A percentile compares a stretch with the other conserved stretches of the same genome.
phyloP scores from a whole-genome alignment of 352 stramenopile species.

The Phytophthora multivora region DNA sequence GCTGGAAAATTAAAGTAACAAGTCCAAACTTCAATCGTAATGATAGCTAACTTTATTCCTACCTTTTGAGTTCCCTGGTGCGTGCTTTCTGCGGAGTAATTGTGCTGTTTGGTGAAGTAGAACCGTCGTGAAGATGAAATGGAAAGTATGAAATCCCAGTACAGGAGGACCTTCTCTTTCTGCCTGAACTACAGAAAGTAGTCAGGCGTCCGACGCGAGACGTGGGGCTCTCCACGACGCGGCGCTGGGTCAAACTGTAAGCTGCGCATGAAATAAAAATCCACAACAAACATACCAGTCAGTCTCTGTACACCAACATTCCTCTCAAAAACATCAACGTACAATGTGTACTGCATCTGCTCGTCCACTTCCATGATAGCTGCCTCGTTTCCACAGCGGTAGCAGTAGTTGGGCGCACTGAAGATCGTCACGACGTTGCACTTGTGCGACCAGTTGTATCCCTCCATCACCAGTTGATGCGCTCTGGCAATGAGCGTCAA shows the following conservation, averaged over 20 bases:
- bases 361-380: slow-evolving; percentile 98
- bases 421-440: slow-evolving; percentile 99
- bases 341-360: slow-evolving; percentile 96
- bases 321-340: slow-evolving; percentile 32
- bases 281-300: slow-evolving; percentile 19
- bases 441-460: slow-evolving; percentile 93
- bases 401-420: slow-evolving; percentile 99
- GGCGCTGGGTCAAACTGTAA: slow-evolving; percentile 96
- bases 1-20: slow-evolving; percentile 4
- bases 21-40: slow-evolving; percentile 8
- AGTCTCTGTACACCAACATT: slow-evolving; percentile 1
- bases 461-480: slow-evolving; percentile 94
- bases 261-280: slow-evolving; percentile 35
- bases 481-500: slow-evolving; percentile 97
- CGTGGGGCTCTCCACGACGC: slow-evolving; percentile 92
- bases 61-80: slow-evolving; percentile 30
- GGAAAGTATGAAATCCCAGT: slow-evolving; percentile 15
- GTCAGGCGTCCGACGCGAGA: slow-evolving; percentile 93
- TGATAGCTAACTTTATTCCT: slow-evolving; percentile 44
- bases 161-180: background rate
- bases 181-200: slow-evolving; percentile 91
- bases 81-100: slow-evolving; percentile 12
- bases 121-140: slow-evolving; percentile 28
- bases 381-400: slow-evolving; percentile 98
- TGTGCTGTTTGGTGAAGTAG: slow-evolving; percentile 21